Base-by-base conservation (phyloP, 140 eudicot species). In the Anethum foeniculum region DNA sequence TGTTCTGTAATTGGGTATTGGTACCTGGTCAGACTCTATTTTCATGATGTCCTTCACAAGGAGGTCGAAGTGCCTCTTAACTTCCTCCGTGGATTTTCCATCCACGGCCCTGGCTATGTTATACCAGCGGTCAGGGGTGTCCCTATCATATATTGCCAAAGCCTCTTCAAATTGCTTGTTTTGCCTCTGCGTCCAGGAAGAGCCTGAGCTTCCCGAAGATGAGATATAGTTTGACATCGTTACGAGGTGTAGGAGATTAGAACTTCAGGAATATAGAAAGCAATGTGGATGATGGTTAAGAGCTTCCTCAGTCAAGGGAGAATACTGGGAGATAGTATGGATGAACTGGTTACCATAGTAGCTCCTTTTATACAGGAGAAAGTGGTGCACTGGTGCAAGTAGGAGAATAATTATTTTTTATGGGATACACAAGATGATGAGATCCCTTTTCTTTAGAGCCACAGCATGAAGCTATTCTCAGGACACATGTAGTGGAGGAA, bases 331-430 rank as follows among this genome's bases (percentile, higher is more conserved):
- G 79, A 68, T 68, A 77, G 80, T 62, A 79, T 74, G 81, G 62
- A 43, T 23, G 6, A 54, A 46, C 78, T 34, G 27, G 44, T 68
- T 62, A 62, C 48, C 65, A 77, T 11, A n/a, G 64, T 28, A 52
- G 86, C 82, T 83, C 86, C 83, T 80, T 83, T 71, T 73, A 79
- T 27, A 62, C 71, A 64, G 73, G 81, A 67, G 34, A 62, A 49
- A n/a, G 25, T 65, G 69, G 77, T 68, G 79, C 52, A 54, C 62
- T 71, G 80, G 77, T 58, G 83, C 86, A 83, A 86, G 86, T 86
- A 83, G 89, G 76, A 38, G 85, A 83, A 74, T 58, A 73, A 68
- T 65, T 46, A 43, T 12, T 39, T 71, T 39, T 15, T 25, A 75
- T 28, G n/a, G 60, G 23, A 75, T 11, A 58, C 34, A 25, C 79